A percentile compares a stretch with the other conserved stretches of the same genome.
phyloP scores from a whole-genome alignment of 257 asterid species.

The Fraxinus quadrangulata region DNA sequence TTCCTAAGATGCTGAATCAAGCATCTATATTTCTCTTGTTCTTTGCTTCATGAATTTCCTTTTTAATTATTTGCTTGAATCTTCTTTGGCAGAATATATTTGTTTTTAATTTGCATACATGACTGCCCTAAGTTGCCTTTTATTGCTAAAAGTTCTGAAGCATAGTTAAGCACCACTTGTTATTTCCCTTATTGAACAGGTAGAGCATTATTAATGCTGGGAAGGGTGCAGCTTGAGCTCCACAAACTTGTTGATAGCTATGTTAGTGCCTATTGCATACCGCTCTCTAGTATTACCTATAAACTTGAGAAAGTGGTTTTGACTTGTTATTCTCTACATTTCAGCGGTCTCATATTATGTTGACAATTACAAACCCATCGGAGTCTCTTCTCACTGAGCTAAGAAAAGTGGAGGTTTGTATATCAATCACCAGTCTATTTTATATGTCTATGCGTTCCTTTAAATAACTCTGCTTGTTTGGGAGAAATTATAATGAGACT shows the following conservation, averaged over 20 bases:
- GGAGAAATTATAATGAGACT: too few species aligned
- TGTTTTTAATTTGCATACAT: neutral
- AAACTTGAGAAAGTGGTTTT: slow-evolving; percentile 26
- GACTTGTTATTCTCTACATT: slow-evolving; percentile 38
- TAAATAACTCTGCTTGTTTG: neutral
- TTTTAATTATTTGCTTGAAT: neutral
- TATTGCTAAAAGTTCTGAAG: slow-evolving; percentile 4
- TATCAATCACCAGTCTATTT: neutral
- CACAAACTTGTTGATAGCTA: slow-evolving; percentile 83
- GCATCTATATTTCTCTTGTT: neutral
- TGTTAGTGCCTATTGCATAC: slow-evolving; percentile 51
- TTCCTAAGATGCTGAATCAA: neutral
- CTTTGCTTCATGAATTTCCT: neutral
- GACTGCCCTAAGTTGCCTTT: slow-evolving; percentile 18
- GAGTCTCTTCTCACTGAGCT: slow-evolving; percentile 96
- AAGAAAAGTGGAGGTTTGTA: slow-evolving; percentile 92
- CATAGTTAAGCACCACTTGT: slow-evolving; percentile 13
- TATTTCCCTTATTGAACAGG: slow-evolving; percentile 47
- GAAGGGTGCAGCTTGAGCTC: slow-evolving; percentile 83
- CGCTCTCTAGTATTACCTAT: slow-evolving; percentile 15
- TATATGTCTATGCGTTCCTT: neutral
- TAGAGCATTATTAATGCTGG: slow-evolving; percentile 68
- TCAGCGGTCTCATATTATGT: slow-evolving; percentile 81
- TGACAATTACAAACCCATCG: slow-evolving; percentile 90
- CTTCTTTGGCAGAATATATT: neutral